Percentiles rank a stretch among this genome's conserved stretches.
These are phyloP conservation scores for Cladosporium colombiae DNA, from an alignment of 2,329 filamentous ascomycete species.

Conservation along the genomic window DNA sequence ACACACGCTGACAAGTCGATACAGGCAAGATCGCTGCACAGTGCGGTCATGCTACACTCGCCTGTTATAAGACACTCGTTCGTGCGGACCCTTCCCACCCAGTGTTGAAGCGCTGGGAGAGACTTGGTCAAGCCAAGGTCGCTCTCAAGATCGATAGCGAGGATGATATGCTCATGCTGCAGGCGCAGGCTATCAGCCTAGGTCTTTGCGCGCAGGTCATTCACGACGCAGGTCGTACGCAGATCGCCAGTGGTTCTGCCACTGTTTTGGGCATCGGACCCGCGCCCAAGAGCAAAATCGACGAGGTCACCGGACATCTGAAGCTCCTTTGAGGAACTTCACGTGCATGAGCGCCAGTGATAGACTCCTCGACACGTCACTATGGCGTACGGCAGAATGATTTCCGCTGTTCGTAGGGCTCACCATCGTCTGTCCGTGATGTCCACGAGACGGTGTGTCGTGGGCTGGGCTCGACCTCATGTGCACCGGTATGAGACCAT, in stretches of 20 bases:
- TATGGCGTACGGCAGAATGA: background rate
- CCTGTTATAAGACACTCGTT: slow-evolving; percentile 87
- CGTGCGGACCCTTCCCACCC: slow-evolving; percentile 56
- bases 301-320: slow-evolving; percentile 79
- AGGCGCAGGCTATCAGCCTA: slow-evolving; percentile 77
- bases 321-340: slow-evolving; percentile 69
- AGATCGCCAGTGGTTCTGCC: slow-evolving; percentile 89
- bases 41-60: slow-evolving; percentile 91
- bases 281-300: slow-evolving; percentile 82
- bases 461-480: background rate
- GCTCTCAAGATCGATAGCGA: slow-evolving; percentile 86
- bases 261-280: slow-evolving; percentile 78
- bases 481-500: background rate
- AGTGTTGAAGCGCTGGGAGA: slow-evolving; percentile 83
- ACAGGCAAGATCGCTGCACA: slow-evolving; percentile 96
- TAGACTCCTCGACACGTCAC: background rate
- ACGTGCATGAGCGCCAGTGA: slow-evolving; percentile 3
- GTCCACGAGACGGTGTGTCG: background rate
- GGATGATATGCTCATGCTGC: slow-evolving; percentile 73
- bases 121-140: slow-evolving; percentile 85
- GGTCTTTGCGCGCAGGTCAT: slow-evolving; percentile 89
- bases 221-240: slow-evolving; percentile 91
- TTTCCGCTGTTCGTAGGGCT: background rate
- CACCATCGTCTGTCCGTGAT: background rate
- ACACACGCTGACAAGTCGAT: slow-evolving; percentile 24